A percentile compares a stretch with the other conserved stretches of the same genome.
Conservation (phyloP, 2,329 filamentous ascomycete species). For the Penicillium corylophilum region DNA sequence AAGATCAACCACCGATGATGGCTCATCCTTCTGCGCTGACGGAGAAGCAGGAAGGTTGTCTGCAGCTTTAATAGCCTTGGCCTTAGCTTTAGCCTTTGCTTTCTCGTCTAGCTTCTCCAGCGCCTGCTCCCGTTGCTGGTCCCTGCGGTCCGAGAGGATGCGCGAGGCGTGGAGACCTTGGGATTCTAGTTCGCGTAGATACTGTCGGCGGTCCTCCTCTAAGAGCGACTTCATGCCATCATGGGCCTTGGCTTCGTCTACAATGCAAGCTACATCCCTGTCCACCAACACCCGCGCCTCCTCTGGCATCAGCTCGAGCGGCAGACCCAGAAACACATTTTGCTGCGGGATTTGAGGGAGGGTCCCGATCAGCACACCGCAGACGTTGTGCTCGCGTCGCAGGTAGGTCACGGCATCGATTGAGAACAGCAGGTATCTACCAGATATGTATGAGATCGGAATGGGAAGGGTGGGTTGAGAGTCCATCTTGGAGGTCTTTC, state of each 20-base stretch:
- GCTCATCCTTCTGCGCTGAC: constrained; percentile 4
- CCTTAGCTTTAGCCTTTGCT: constrained; percentile 15
- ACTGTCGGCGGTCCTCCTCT: constrained; percentile 59
- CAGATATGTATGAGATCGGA: constrained; percentile 76
- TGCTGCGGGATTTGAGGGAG: constrained; percentile 92
- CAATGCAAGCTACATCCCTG: constrained; percentile 71
- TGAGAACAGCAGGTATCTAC: constrained; percentile 87
- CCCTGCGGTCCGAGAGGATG: constrained; percentile 48
- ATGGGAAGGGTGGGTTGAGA: constrained; percentile 56
- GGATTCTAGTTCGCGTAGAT: constrained; percentile 57
- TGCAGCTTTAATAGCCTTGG: constrained; percentile 23
- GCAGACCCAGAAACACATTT: constrained; percentile 87
- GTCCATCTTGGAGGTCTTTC: constrained; percentile 30
- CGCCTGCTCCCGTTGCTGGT: constrained; percentile 50
- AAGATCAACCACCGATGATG: constrained; percentile 21
- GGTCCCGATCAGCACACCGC: constrained; percentile 80
- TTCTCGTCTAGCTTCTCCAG: constrained; percentile 51
- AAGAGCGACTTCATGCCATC: constrained; percentile 60
- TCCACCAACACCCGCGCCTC: constrained; percentile 81
- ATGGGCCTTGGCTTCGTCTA: constrained; percentile 76
- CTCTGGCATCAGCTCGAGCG: constrained; percentile 85
- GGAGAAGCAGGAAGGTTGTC: constrained; percentile 4
- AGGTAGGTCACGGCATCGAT: constrained; percentile 74
- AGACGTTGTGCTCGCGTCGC: constrained; percentile 77
- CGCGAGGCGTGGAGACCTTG: constrained; percentile 54